Base-by-base conservation (phyloP, 495 filamentous ascomycete species). In the Penicillium maclennaniae region DNA sequence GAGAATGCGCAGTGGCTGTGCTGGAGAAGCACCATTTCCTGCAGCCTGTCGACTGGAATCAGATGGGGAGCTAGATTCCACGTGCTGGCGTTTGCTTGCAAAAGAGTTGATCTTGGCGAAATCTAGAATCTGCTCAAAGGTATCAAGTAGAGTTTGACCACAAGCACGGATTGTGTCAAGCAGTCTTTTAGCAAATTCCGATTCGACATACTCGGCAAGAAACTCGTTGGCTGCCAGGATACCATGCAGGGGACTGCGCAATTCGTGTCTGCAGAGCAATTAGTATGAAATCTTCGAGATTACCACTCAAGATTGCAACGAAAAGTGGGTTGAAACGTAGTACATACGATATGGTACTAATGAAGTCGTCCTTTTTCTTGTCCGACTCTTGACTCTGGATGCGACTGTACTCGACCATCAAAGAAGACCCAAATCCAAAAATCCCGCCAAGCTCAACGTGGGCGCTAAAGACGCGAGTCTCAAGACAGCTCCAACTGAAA, bases 221-320 rank as follows among this genome's bases (percentile, higher is more conserved):
- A 88, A 76, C 59, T 88, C 84, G 9, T 74, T 73, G 49, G 74
- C 79, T 1, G 78, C 80, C 1, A 86, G 56, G 31, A 86, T 81
- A 2, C 83, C 83, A 56, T 86, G 83, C 15, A 88, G 62, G 2
- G 85, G 85, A 1, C 76, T 82, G 10, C 85, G 74, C 19, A 88
- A 67, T 58, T 88, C 85, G 57, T 88, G 85, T 37, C 59, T 62
- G 9, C 41, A 81, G 55, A 21, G 5, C 6, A 40, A 62, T 66
- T 12, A 19, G 85, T 7, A 12, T 31, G 7, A 31, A 7, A 31
- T 31, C 4, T 31, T 31, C 27, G 4, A 31, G 9, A 1, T 3
- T 7, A 31, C 27, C 10, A 31, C 10, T 7, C 27, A 31, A 7
- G 10, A 31, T 23, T 23, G 27, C 7, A 12, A 31, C 27, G 10